A percentile compares a stretch with the other conserved stretches of the same genome.
phyloP scores from a whole-genome alignment of 2,329 filamentous ascomycete genomes.

The Paracamarosporium sp. region DNA sequence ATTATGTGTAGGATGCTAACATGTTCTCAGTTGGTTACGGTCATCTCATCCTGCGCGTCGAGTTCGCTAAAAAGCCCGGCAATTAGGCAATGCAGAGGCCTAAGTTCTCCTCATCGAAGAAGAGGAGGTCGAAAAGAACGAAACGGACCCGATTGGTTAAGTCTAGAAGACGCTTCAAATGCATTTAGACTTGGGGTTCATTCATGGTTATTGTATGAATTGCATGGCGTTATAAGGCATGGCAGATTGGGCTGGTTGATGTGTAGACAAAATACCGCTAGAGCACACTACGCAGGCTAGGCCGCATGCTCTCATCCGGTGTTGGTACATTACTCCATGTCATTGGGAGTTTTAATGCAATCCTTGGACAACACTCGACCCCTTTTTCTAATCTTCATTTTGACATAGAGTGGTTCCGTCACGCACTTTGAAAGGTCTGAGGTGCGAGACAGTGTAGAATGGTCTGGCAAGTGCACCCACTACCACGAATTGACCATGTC shows the following conservation, averaged over 20 bases:
- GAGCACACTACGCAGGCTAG: slow-evolving; percentile 1
- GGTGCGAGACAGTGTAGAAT: too few relatives aligned
- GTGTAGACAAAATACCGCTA: slow-evolving; percentile 8
- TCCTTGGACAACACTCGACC: neutral
- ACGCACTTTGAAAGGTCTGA: too few relatives aligned
- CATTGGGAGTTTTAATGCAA: neutral
- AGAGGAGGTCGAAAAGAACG: neutral
- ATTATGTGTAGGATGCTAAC: slow-evolving; percentile 22
- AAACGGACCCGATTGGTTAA: neutral
- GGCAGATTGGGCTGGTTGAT: slow-evolving; percentile 1
- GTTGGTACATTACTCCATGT: slow-evolving; percentile 1
- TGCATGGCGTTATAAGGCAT: slow-evolving; percentile 5
- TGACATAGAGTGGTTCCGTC: too few relatives aligned
- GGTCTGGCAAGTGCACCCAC: too few relatives aligned
- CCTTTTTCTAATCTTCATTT: too few relatives aligned
- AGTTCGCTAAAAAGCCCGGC: slow-evolving; percentile 75
- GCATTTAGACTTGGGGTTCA: neutral
- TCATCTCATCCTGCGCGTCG: slow-evolving; percentile 84
- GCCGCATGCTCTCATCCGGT: neutral
- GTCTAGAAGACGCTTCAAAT: neutral
- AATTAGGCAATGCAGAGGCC: neutral
- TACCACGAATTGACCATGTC: too few relatives aligned
- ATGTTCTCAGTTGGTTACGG: slow-evolving; percentile 68
- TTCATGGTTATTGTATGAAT: slow-evolving; percentile 1
- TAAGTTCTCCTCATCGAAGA: too few relatives aligned